Base-by-base conservation (phyloP, 345 rosid genomes). In the Hibiscus tridactylites region DNA sequence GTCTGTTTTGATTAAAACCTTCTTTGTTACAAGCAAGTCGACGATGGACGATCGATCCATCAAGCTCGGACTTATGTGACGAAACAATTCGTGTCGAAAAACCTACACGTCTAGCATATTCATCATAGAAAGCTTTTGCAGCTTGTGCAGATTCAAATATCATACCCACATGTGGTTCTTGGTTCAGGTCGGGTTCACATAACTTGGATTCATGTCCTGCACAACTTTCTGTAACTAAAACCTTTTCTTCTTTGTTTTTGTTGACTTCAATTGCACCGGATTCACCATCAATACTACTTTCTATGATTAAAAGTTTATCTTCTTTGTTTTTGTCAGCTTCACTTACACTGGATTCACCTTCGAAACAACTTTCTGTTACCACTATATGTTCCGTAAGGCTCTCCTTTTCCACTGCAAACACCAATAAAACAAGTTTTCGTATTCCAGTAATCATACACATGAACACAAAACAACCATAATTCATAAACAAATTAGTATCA, bases 1-100 rank as follows among this genome's bases (percentile, higher is more conserved):
- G 83, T 47, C 81, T 77, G 39, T 72, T 75, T 70, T 74, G 74
- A 60, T 86, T 83, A 74, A 80, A 83, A 6, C 89, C 87, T 66
- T 86, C 85, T 75, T 74, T 83, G 74, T 86, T 81, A 72, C 87
- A 86, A 3, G 81, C 89, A 61, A 86, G 85, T 37, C 80, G 73
- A 21, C 85, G 84, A 58, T 82, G 79, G 3, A 83, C 80, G 37
- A 86, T 75, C 35, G 79, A 78, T 9, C 87, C 85, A 66, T 83
- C 89, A 24, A 80, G 75, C 78, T 71, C 79, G 29, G 87, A 83
- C 52, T 80, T 72, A 5, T 83, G 83, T 29, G 79, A 86, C 7
- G 86, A 81, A 70, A 80, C 76, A 54, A 86, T 79, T 0, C 87
- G 79, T 80, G 85, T 82, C 4, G 76, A 57, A 67, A 86, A 86